phyloP scores from a whole-genome alignment of 495 filamentous ascomycete species.

The Podospora didyma region DNA sequence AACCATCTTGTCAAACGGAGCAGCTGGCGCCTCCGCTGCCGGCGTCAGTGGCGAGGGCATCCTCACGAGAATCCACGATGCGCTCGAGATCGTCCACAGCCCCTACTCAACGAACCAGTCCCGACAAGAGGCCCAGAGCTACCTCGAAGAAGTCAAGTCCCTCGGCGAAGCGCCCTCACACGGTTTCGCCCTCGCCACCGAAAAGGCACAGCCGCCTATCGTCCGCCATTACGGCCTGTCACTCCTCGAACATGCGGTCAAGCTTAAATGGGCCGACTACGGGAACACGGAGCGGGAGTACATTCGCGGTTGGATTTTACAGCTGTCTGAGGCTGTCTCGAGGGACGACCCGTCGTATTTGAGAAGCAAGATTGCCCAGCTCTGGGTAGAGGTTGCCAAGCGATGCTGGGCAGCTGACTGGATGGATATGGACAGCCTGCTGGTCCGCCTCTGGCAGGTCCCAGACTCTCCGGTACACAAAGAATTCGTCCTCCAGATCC shows the following conservation, averaged over 20 bases:
- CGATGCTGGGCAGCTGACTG: constrained; percentile 86
- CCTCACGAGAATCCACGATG: constrained; percentile 64
- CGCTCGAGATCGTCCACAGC: constrained; percentile 80
- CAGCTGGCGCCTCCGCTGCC: constrained; percentile 7
- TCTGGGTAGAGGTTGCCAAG: constrained; percentile 95
- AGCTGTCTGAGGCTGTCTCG: constrained; percentile 69
- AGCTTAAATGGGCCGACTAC: constrained; percentile 74
- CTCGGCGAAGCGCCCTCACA: constrained; percentile 72
- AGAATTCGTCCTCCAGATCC: constrained; percentile 72
- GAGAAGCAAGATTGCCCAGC: constrained; percentile 89
- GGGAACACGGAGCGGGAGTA: constrained; percentile 55
- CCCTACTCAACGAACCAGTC: constrained; percentile 75
- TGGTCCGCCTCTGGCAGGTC: constrained; percentile 74
- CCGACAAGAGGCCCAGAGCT: constrained; percentile 77
- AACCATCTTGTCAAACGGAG: constrained; percentile 25
- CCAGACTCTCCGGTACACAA: constrained; percentile 64
- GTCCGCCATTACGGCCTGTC: constrained; percentile 93
- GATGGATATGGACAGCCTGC: constrained; percentile 85
- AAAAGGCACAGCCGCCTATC: constrained; percentile 64
- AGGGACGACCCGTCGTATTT: constrained; percentile 76
- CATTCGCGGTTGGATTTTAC: constrained; percentile 69
- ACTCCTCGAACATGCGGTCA: constrained; percentile 81
- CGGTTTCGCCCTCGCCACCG: constrained; percentile 79
- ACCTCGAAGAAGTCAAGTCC: constrained; percentile 78
- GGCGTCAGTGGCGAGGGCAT: constrained; percentile 23